These are phyloP conservation scores for Tulasnella sp. DNA, from an alignment of 768 basidiomycete species.

Conservation along the genomic window DNA sequence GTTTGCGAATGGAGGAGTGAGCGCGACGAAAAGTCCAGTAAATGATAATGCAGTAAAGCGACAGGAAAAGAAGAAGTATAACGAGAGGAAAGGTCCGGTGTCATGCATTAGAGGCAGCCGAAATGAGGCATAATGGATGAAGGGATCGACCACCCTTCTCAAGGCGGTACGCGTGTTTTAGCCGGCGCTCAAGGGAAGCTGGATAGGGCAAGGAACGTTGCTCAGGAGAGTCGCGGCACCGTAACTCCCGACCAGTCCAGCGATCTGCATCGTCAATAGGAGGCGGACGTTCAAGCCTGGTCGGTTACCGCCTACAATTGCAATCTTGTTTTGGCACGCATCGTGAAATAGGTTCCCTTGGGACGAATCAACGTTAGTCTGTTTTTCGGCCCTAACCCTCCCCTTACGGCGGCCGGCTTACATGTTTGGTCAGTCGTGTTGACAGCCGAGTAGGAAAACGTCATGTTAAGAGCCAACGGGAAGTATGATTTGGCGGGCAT, in stretches of 20 bases:
- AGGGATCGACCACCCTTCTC: neutral
- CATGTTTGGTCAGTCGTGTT: slow-evolving; percentile 83
- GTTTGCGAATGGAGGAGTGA: neutral
- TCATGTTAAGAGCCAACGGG: slow-evolving; percentile 64
- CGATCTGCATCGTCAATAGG: slow-evolving; percentile 56
- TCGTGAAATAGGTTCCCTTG: slow-evolving; percentile 75
- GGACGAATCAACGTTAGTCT: slow-evolving; percentile 13
- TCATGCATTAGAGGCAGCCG: neutral
- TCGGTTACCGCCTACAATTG: slow-evolving; percentile 45
- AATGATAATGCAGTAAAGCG: neutral
- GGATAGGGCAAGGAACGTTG: slow-evolving; percentile 61
- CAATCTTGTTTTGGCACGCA: slow-evolving; percentile 56
- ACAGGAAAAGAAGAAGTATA: neutral
- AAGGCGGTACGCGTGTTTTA: neutral
- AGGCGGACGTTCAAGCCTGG: slow-evolving; percentile 57
- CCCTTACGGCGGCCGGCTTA: slow-evolving; percentile 31
- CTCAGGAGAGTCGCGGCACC: slow-evolving; percentile 49
- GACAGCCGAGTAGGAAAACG: slow-evolving; percentile 71
- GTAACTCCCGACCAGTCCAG: slow-evolving; percentile 52
- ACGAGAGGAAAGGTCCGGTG: neutral
- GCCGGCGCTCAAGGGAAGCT: slow-evolving; percentile 38
- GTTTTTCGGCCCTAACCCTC: too few relatives aligned
- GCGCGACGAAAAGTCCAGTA: neutral
- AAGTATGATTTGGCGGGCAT: slow-evolving; percentile 61
- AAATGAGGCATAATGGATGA: neutral